These are phyloP conservation scores for Monosporascus sp. DNA, from an alignment of 2,329 filamentous ascomycete genomes.

Conservation along the genomic window DNA sequence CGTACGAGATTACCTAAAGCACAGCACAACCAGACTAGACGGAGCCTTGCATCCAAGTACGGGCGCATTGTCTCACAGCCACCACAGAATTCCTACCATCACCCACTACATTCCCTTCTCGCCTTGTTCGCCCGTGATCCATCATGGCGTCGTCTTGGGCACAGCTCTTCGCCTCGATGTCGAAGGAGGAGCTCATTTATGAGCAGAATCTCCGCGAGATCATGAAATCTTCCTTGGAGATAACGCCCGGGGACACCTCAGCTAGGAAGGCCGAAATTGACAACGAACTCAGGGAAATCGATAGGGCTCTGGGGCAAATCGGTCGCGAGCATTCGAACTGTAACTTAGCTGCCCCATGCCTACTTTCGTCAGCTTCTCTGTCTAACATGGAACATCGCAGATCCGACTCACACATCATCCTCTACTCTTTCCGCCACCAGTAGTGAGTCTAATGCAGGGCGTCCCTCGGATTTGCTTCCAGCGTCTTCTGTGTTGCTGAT, in stretches of 20 bases:
- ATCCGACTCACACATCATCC: neutral
- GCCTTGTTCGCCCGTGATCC: neutral
- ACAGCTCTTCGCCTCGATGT: neutral
- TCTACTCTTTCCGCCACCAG: neutral
- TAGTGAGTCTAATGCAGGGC: neutral
- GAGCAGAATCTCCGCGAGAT: constrained; percentile 6
- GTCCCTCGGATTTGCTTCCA: neutral
- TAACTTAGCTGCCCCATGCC: neutral
- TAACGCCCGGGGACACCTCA: neutral
- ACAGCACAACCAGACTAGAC: neutral
- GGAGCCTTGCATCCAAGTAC: constrained; percentile 1
- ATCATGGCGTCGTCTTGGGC: constrained; percentile 1
- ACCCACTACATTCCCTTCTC: neutral
- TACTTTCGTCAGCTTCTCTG: neutral
- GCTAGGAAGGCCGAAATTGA: neutral
- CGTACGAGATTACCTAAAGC: neutral
- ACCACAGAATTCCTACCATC: neutral
- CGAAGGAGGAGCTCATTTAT: constrained; percentile 2
- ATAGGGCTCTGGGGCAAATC: neutral
- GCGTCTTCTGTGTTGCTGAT: neutral
- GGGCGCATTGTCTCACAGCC: constrained; percentile 1
- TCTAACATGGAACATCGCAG: neutral
- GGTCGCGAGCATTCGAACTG: neutral
- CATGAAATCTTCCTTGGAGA: neutral
- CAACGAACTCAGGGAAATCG: neutral